Base-by-base conservation (phyloP, 2,329 filamentous ascomycete species). In the Chrysoporthe austroafricana region DNA sequence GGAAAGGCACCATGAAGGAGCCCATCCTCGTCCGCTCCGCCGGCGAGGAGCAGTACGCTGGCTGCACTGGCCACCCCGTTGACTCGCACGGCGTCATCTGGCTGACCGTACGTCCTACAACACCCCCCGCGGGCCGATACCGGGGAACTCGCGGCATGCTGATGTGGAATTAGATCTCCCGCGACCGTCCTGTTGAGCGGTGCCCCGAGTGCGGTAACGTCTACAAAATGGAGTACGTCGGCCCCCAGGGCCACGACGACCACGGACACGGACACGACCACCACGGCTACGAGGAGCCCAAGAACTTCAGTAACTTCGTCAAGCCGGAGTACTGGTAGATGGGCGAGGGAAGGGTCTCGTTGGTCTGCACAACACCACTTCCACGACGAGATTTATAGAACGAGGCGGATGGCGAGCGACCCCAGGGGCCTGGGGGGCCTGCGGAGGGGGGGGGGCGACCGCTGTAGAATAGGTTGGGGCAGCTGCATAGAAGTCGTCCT, bases 201-300 rank as follows among this genome's bases (percentile, higher is more conserved):
- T 99, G 96, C 90, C 90, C 90, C 77, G 96, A 99, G 86, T 99
- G 96, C 84, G 96, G 96, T 74, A 93, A 90, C 80, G 93, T 96
- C 74, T 94, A 97, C 86, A 96, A 97, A 90, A 96, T 98, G 92
- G 91, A 97, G 79, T 99, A 97, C 82, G 84, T 97, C 73, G 96
- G 96, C 70, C 90, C 94, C 63, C 80, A 90, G 78, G 91, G 96
- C 73, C 65, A 69, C 67, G 90, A 94, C 79, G 82, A 85, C 76
- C 87, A 92, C 79, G 82, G 75, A 68, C 78, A 84, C 74, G 73
- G 74, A 72, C 76, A 82, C 79, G 79, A 85, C 79, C 81, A 85
- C 79, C 86, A 89, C 77, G 88, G 88, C 78, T 85, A 88, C 79
- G 88, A 90, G 81, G 93, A 97, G 84, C 93, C 94, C 79, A 97